Conservation (phyloP, 177 flowering plant species). For the Vitis hybrid region DNA sequence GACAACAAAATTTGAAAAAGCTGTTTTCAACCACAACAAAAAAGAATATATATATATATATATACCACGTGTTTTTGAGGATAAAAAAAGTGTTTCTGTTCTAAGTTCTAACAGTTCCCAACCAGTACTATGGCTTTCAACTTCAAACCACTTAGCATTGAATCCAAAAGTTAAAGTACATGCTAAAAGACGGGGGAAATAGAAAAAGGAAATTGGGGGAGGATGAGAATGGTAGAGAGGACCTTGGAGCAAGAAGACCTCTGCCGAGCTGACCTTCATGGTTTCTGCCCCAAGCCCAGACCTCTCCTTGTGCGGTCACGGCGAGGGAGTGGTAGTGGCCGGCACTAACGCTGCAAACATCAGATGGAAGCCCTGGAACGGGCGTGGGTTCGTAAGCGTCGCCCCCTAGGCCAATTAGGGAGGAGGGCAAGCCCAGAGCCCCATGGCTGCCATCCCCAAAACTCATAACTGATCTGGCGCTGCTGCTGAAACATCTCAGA, state of each 20-base stretch:
- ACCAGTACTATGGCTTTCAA: no score
- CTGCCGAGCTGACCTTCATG: constrained; percentile 82
- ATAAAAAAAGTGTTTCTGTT: no score
- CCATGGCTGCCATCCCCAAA: constrained; percentile 95
- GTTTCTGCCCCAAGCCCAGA: constrained; percentile 99
- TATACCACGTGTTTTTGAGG: no score
- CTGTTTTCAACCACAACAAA: no score
- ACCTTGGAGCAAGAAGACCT: constrained; percentile 49
- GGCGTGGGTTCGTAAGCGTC: constrained; percentile 84
- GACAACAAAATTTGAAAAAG: no score
- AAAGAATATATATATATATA: no score
- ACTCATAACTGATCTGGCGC: constrained; percentile 61
- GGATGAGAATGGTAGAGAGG: constrained; percentile 1
- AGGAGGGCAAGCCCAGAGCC: constrained; percentile 63
- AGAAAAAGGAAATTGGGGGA: not conserved
- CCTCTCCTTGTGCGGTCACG: constrained; percentile 57
- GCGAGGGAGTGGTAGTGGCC: constrained; percentile 98
- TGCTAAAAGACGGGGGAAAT: no score
- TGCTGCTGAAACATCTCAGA: constrained; percentile 27
- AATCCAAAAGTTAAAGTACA: no score
- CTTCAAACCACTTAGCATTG: no score
- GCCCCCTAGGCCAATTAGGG: constrained; percentile 41
- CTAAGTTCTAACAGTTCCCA: no score
- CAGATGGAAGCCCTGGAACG: constrained; percentile 60
- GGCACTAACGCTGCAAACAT: constrained; percentile 51